These are phyloP conservation scores for Moricandia arvensis DNA, from an alignment of 345 rosid genomes.

Conservation along the genomic window DNA sequence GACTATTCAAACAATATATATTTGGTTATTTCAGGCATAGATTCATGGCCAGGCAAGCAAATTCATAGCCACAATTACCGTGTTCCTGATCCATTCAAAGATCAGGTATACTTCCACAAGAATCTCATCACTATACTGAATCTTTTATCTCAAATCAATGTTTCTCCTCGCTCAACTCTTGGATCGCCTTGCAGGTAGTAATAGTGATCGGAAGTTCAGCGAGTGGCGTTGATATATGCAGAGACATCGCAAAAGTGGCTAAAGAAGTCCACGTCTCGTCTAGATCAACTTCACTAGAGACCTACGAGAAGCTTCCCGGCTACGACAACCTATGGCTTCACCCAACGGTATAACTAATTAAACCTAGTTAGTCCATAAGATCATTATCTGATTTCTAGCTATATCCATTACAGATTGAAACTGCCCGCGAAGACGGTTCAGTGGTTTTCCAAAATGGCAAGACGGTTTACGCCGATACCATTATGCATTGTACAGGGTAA, in stretches of 20 bases:
- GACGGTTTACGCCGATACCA: constrained; percentile 50
- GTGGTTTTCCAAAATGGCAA: constrained; percentile 59
- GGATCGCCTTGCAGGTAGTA: constrained; percentile 49
- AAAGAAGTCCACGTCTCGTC: constrained; percentile 81
- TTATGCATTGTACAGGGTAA: constrained; percentile 90
- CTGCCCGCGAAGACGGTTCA: constrained; percentile 54
- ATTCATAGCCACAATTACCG: constrained; percentile 90
- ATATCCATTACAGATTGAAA: constrained; percentile 57
- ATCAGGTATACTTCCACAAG: constrained; percentile 49
- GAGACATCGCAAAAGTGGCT: constrained; percentile 68
- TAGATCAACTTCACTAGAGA: constrained; percentile 56
- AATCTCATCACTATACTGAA: not conserved
- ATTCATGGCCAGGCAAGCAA: constrained; percentile 88
- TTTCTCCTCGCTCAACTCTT: not conserved
- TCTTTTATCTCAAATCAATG: not conserved
- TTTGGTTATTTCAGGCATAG: constrained; percentile 24
- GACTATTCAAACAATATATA: not conserved
- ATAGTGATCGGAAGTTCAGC: constrained; percentile 70
- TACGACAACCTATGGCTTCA: constrained; percentile 72
- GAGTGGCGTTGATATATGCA: constrained; percentile 70
- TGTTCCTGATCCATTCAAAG: constrained; percentile 55
- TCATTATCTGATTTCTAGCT: not conserved
- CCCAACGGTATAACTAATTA: constrained; percentile 66
- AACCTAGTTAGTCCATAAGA: not conserved
- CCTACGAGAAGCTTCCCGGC: constrained; percentile 49